phyloP scores from a whole-genome alignment of 2,329 filamentous ascomycete genomes.

The Penicillium sp. region DNA sequence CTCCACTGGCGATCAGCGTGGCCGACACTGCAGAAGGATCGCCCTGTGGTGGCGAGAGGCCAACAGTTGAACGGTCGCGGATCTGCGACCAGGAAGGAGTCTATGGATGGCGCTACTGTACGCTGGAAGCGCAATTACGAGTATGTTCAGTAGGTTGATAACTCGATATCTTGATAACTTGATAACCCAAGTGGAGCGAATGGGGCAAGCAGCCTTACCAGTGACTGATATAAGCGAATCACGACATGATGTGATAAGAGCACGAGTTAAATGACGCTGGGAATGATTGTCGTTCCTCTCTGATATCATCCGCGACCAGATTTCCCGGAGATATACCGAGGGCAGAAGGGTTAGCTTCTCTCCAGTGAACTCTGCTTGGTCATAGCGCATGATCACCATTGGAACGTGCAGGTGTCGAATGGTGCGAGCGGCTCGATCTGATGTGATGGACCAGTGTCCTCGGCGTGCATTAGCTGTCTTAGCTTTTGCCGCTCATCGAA shows the following conservation, averaged over 20 bases:
- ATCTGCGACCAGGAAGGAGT: too few relatives aligned
- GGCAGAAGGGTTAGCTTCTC: conserved; percentile 4
- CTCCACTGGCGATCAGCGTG: conserved; percentile 15
- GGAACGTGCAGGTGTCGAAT: conserved; percentile 17
- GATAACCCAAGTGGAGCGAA: not conserved
- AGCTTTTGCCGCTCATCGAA: too few relatives aligned
- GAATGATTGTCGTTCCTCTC: too few relatives aligned
- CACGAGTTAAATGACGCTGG: conserved; percentile 5
- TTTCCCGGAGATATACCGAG: conserved; percentile 19
- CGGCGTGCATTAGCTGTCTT: conserved; percentile 22
- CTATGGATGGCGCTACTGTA: too few relatives aligned
- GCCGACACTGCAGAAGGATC: too few relatives aligned
- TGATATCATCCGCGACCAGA: conserved; percentile 6
- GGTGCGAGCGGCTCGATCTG: conserved; percentile 17
- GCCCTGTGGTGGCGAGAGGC: too few relatives aligned
- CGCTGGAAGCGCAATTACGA: too few relatives aligned
- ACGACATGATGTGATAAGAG: conserved; percentile 14
- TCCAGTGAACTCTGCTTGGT: conserved; percentile 14
- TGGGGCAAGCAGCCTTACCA: conserved; percentile 1
- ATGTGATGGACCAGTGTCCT: conserved; percentile 20
- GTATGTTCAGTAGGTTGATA: too few relatives aligned
- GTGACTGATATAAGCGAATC: conserved; percentile 8
- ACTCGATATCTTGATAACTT: not conserved
- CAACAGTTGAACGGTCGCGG: too few relatives aligned
- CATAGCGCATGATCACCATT: conserved; percentile 14